Evolutionary conservation across 129 eudicot species (phyloP), one percentile per base, ranked within the genome.

Genomic region (Lactuca sativa): DNA sequence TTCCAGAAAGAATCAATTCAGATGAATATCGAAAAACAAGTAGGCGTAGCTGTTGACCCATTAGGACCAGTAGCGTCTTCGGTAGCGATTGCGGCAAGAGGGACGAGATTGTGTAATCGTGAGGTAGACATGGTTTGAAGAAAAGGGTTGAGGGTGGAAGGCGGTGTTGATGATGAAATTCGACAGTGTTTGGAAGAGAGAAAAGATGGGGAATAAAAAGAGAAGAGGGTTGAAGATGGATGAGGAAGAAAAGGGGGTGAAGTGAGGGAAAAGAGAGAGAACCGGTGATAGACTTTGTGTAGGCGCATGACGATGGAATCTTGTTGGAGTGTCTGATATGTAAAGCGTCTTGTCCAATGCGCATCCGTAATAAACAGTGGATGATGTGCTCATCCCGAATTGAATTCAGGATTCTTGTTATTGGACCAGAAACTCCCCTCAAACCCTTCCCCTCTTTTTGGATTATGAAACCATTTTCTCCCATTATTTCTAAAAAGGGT

Each of bases 241-340:
- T 18, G 75, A 41, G 14, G 73, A 74, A 48, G 76, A 71, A 59
- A 70, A 44, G 68, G 77, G 36, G 75, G 72, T 14, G 74, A 43
- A 25, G 82, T 71, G 64, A 67, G 76, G 21, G 89, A 70, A 17
- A 72, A 34, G 73, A 84, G 85, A 55, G 95, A 80, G 75, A 86
- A 76, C 3, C 90, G 90, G 49, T 91, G 96, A 64, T 82, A 83
- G 81, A 88, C 97, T 80, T 88, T 88, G 75, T 80, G 85, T 62
- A 88, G 85, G 60, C 97, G 83, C 92, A 91, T 90, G 73, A 67
- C 75, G 76, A 41, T 56, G 10, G 72, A 62, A 53, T 77, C 48
- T 57, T 69, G 47, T 31, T 59, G 70, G 78, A 60, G 3, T 57
- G 3, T 14, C 40, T 43, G 56, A 57, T 57, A n/a, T 55, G 71